Percentiles rank a stretch among this genome's conserved stretches.
phyloP scores from a whole-genome alignment of 2,329 filamentous ascomycete species.

The Zasmidium citrigriseum region DNA sequence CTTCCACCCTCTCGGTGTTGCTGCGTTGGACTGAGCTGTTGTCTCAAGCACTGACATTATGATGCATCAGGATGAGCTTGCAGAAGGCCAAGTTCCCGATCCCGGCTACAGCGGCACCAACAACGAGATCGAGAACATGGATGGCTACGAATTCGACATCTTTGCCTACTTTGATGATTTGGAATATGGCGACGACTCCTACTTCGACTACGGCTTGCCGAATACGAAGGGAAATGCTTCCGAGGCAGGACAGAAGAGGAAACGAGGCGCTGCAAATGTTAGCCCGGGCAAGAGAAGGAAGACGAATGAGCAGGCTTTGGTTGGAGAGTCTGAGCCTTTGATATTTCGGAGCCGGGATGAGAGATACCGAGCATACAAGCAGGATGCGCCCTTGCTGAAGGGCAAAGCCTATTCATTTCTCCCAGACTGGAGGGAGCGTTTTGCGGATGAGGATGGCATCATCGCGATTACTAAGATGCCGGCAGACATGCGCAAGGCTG shows the following conservation, averaged over 20 bases:
- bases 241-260: slow-evolving; percentile 33
- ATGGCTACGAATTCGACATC: slow-evolving; percentile 46
- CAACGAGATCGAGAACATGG: slow-evolving; percentile 30
- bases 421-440: slow-evolving; percentile 47
- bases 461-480: slow-evolving; percentile 28
- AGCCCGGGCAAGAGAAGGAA: slow-evolving; percentile 26
- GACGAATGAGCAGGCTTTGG: slow-evolving; percentile 18
- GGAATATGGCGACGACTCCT: slow-evolving; percentile 50
- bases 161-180: slow-evolving; percentile 52
- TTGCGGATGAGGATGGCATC: slow-evolving; percentile 30
- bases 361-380: slow-evolving; percentile 6
- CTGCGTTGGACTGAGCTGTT: neutral
- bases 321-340: slow-evolving; percentile 27
- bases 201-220: slow-evolving; percentile 40
- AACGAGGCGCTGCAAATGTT: slow-evolving; percentile 19
- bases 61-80: slow-evolving; percentile 47
- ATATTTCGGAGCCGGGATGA: slow-evolving; percentile 27
- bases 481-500: slow-evolving; percentile 31
- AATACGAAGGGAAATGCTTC: slow-evolving; percentile 7
- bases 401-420: slow-evolving; percentile 42
- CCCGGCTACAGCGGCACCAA: slow-evolving; percentile 40
- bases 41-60: neutral
- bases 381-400: slow-evolving; percentile 21
- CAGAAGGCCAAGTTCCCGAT: slow-evolving; percentile 48
- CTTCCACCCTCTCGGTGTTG: neutral